phyloP scores from a whole-genome alignment of 805 yeast species.

The Ogataea haglerorum region DNA sequence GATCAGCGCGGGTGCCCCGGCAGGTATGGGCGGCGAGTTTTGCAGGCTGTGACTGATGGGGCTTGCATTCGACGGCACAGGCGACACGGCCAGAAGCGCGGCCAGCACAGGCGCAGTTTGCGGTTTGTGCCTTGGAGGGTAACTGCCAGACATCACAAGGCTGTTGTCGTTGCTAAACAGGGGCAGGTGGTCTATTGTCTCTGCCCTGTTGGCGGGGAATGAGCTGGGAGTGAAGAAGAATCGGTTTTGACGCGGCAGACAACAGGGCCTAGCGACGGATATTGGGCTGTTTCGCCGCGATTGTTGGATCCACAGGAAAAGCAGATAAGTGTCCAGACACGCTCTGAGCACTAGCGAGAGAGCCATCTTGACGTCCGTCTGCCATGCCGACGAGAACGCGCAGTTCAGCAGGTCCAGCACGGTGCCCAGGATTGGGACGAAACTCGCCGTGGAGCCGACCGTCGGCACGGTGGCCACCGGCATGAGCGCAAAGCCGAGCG shows the following conservation, averaged over 20 bases:
- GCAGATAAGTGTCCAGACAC: background rate
- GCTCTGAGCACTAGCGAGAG: background rate
- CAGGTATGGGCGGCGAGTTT: background rate
- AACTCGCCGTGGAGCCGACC: background rate
- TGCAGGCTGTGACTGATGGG: background rate
- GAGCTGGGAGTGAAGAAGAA: slow-evolving; percentile 11
- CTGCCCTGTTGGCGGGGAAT: slow-evolving; percentile 4
- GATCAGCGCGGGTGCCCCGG: background rate
- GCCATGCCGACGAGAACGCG: background rate
- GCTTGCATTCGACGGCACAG: slow-evolving; percentile 25
- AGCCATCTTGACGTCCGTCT: background rate
- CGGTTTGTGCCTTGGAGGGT: slow-evolving; percentile 2
- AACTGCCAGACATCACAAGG: background rate
- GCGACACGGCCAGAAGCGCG: slow-evolving; percentile 30
- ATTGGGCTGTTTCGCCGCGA: background rate
- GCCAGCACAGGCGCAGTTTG: slow-evolving; percentile 31
- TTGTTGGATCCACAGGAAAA: background rate
- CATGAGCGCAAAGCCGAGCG: slow-evolving; percentile 1
- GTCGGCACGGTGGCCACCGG: slow-evolving; percentile 1
- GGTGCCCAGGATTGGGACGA: background rate
- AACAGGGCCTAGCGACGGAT: background rate
- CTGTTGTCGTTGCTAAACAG: slow-evolving; percentile 4
- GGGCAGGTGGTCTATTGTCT: slow-evolving; percentile 9
- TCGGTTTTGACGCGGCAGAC: slow-evolving; percentile 4
- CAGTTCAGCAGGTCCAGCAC: slow-evolving; percentile 2